A percentile compares a stretch with the other conserved stretches of the same genome.
Conservation (phyloP, 441 rosid species). For the Pelargonium citronellum region DNA sequence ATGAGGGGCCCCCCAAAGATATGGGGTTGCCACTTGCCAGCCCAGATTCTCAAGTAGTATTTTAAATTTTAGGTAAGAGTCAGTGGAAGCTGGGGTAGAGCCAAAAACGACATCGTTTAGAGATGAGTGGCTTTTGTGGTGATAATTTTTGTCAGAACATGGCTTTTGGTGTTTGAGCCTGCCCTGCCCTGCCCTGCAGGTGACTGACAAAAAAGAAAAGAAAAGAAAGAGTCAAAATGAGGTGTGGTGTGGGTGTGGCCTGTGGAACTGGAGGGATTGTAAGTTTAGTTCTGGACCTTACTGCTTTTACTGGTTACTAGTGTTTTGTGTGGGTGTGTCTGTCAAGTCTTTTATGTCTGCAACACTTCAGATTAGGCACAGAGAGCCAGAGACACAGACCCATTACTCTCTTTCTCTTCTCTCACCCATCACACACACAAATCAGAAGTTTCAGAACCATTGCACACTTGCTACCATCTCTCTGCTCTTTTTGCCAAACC, state of each 20-base stretch:
- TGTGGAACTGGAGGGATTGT: background rate
- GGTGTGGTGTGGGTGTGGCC: background rate
- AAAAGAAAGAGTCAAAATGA: conserved; percentile 2
- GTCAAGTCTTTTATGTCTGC: conserved; percentile 9
- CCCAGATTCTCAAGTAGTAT: background rate
- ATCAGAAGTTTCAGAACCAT: conserved; percentile 1
- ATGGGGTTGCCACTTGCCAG: background rate
- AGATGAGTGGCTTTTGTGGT: background rate
- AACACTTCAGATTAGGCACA: background rate
- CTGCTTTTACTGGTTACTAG: background rate
- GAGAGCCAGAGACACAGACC: background rate
- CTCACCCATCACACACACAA: background rate
- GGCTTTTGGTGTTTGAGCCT: conserved; percentile 7
- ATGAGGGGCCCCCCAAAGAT: background rate
- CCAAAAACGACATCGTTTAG: background rate
- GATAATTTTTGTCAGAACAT: background rate
- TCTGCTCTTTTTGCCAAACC: background rate
- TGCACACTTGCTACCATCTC: background rate
- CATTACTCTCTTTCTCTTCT: background rate
- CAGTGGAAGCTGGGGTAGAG: too few relatives aligned
- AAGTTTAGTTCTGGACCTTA: background rate
- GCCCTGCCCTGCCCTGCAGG: background rate
- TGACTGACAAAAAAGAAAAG: conserved; percentile 1
- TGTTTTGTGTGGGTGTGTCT: background rate
- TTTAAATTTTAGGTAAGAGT: too few relatives aligned